Evolutionary conservation across 352 stramenopile genomes (phyloP), one percentile per base, ranked within the genome.

Genomic region (Pythium aquatile): DNA sequence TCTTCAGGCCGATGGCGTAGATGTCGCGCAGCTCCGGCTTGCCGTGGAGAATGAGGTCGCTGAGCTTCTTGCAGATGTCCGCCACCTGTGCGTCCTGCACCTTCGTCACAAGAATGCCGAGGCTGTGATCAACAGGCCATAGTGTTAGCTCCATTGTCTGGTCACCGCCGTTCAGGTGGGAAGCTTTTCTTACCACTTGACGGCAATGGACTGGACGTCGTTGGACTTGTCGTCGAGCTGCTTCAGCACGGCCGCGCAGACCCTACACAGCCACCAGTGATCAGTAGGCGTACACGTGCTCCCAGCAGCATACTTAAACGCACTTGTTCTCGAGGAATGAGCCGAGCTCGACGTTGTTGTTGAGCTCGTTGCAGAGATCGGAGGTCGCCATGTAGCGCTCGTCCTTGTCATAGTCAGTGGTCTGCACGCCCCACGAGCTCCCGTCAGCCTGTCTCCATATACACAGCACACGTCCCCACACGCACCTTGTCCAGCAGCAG

Each of bases 321-420:
- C 67, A 96, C 87, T 93, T 94, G 66, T 83, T 73, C 68, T 96
- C 87, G 17, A 96, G 74, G 66, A 88, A 91, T 60, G 76, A 55
- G 32, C 83, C 90, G 48, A 98, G 74, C 58, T 97, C 92, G 47
- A 93, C 74, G 74, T 98, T 94, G 76, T 98, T 97, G 68, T 90
- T 83, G 35, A 99, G 88, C 59, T 98, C 92, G 42, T 91, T 93
- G 76, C 96, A 99, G 47, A 99, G 84, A 78, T 99, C 97, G 28
- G 91, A 98, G 20, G 97, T 99, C 35, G 97, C 97, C 97, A 99
- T 99, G 81, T 99, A 99, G 29, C 97, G 95, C 80, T 99, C 97
- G 91, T 99, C 97, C 75, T 99, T 98, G 85, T 98, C 91, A 65
- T 92, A 96, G 61, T 94, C 83, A 44, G 81, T 92, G 20, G 85